Evolutionary conservation across 2,329 filamentous ascomycete species (phyloP), one percentile per base, ranked within the genome.

Genomic region (Dactylellina leptospora): DNA sequence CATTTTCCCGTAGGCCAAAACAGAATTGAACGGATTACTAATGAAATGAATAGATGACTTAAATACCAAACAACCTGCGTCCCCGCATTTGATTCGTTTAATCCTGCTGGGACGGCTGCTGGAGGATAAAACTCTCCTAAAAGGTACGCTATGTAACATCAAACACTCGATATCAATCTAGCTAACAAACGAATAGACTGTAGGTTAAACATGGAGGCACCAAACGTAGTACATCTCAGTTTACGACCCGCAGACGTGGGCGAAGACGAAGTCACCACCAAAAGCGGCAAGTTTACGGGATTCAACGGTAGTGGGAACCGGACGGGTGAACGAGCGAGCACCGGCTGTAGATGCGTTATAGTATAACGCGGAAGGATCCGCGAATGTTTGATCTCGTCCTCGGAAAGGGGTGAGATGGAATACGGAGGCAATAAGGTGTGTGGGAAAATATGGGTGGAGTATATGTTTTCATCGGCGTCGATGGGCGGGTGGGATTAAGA

Each of bases 171-270:
- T 9, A 55, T n/a, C 20, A 22, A 40, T 13, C 18, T 13, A n/a
- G 11, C 20, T 47, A 33, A 44, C 42, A 16, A n/a, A 22, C 10
- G 28, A 59, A 50, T 55, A 77, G 76, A 77, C 51, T 77, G 75
- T 30, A 68, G 76, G n/a, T 73, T 77, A 48, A 76, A 74, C 27
- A 53, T 69, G n/a, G 75, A 77, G n/a, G 55, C 68, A 3, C 73
- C 76, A 33, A 77, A 77, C 30, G 76, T 77, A 16, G 75, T 77
- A 20, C 76, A 77, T 38, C 75, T 77, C 71, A 76, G 74, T 22
- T 61, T 77, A n/a, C 70, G 75, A 1, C 76, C 76, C 6, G 73
- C 76, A 22, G 76, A 77, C 51, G 58, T 74, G 2, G 66, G 73
- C 11, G 76, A 77, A n/a, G 76, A 77, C 42, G 76, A 77, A 54